phyloP scores from a whole-genome alignment of 805 yeast genomes.

The Starmera quercuum region DNA sequence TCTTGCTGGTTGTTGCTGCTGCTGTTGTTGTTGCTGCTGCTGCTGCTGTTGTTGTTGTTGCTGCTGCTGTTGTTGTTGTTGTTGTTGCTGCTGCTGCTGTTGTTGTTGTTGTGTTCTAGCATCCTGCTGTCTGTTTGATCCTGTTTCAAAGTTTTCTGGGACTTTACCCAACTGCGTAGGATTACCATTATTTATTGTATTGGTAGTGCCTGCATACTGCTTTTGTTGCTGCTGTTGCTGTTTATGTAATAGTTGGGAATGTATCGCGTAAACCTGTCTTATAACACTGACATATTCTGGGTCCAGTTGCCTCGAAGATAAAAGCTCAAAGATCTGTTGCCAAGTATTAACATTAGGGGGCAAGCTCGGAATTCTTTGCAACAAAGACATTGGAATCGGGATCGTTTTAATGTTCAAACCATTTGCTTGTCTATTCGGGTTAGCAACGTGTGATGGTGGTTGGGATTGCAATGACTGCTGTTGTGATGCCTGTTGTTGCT shows the following conservation, averaged over 20 bases:
- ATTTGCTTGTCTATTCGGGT: constrained; percentile 10
- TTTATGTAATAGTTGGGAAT: constrained; percentile 46
- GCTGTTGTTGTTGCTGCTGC: constrained; percentile 12
- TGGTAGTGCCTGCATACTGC: constrained; percentile 17
- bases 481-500: constrained; percentile 7
- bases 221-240: constrained; percentile 29
- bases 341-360: constrained; percentile 79
- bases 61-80: constrained; percentile 3
- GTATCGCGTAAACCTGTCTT: constrained; percentile 61
- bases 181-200: constrained; percentile 14
- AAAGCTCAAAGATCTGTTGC: constrained; percentile 64
- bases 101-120: constrained; percentile 24
- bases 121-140: constrained; percentile 17
- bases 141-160: constrained; percentile 13
- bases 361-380: constrained; percentile 62
- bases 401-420: constrained; percentile 46
- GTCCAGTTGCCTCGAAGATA: constrained; percentile 51
- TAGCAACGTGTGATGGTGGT: constrained; percentile 1
- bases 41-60: constrained; percentile 5
- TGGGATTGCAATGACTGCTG: constrained; percentile 18
- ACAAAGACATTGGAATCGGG: constrained; percentile 64
- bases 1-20: constrained; percentile 28
- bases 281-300: constrained; percentile 50
- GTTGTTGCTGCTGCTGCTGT: constrained; percentile 23
- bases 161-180: not conserved